Evolutionary conservation across 768 basidiomycete genomes (phyloP).

Genomic region (Clathrus columnatus): DNA sequence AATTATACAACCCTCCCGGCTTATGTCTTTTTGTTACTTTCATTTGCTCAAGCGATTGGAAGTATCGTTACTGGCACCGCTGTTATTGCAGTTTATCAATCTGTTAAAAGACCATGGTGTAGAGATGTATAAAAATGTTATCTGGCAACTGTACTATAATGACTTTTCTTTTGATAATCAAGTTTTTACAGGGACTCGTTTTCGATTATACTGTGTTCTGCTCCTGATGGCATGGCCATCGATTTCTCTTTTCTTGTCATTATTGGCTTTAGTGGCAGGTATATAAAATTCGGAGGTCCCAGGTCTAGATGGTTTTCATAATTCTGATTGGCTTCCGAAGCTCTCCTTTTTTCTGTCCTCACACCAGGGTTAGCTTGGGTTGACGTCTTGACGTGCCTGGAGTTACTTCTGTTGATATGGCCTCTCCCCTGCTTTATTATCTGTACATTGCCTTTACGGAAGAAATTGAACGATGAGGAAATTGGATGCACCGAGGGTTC

Average conservation of each 20-base stretch:
- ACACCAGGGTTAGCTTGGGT: not conserved
- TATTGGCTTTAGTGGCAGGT: not conserved
- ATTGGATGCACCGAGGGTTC: no score
- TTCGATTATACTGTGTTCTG: not conserved
- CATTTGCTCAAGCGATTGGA: not conserved
- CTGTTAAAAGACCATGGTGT: not conserved
- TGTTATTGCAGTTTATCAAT: not conserved
- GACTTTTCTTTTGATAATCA: not conserved
- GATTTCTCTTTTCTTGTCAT: not conserved
- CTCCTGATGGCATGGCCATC: not conserved
- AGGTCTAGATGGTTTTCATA: not conserved
- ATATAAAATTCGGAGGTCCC: no score
- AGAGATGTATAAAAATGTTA: not conserved
- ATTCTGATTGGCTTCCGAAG: not conserved
- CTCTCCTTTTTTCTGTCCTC: not conserved
- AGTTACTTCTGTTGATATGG: not conserved
- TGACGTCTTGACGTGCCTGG: not conserved
- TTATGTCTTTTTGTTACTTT: not conserved
- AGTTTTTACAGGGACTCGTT: not conserved
- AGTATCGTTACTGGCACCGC: not conserved
- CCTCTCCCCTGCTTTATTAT: not conserved
- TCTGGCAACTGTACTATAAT: not conserved
- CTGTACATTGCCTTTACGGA: not conserved
- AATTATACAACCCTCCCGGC: not conserved
- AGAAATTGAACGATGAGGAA: not conserved